Base-by-base conservation (phyloP, 2,329 filamentous ascomycete genomes). In the Apiospora marii region DNA sequence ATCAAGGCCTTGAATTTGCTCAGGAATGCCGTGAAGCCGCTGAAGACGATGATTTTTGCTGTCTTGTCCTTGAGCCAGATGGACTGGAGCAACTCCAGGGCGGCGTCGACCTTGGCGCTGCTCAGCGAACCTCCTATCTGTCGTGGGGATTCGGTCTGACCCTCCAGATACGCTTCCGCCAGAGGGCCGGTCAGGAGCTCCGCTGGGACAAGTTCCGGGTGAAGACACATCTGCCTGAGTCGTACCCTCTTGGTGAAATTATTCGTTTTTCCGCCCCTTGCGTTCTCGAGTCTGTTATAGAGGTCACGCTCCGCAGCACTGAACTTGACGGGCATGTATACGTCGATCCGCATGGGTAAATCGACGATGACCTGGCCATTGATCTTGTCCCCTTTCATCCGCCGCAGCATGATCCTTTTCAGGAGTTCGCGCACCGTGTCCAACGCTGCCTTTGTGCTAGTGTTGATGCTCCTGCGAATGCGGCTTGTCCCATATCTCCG, bases 331-430 rank as follows among this genome's bases (percentile, higher is more conserved):
- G 92, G 85, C 1, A 89, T 85, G 27, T 89, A 84, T 71, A 89
- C 85, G 6, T 90, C 90, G 2, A 87, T 87, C 77, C 94, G 92
- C 12, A 88, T 85, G 0, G 93, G 93, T 8, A 96, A 84, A 14
- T 84, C 84, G 67, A 95, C 84, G 71, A 96, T 94, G 0, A 93
- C 93, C 77, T 94, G 88, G 12, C 94, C 95, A 80, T 98, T 92
- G 71, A 98, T 91, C 74, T 89, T 84, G 1, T 94, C 95, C 44
- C 89, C 88, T 82, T 98, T 97, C 69, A 92, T 96, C 27, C 95
- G 92, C 37, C 95, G 92, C 64, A 98, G 85, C 81, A 97, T 92
- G 67, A 95, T 91, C 1, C 93, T 93, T 77, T 94, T 94, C 68
- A 97, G 88, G 7, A 98, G 83, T 5, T 91, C 90, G 72, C 94